Evolutionary conservation across 805 yeast species (phyloP).

Genomic region (Starmerella apicola): DNA sequence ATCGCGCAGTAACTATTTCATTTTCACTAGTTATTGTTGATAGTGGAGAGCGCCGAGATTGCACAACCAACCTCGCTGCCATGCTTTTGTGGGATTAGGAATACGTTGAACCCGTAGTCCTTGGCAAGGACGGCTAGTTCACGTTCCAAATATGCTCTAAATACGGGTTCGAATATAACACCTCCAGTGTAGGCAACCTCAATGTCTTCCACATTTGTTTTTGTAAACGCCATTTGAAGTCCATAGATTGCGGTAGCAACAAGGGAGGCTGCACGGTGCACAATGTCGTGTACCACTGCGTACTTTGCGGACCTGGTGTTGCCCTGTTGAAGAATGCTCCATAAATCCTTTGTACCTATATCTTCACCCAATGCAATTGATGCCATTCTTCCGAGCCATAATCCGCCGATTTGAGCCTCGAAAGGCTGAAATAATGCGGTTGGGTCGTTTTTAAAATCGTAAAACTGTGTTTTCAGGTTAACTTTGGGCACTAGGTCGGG

Average conservation of each 20-base stretch:
- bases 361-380: not conserved
- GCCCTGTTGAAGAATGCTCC: conserved; percentile 5
- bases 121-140: conserved; percentile 3
- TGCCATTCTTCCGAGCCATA: conserved; percentile 14
- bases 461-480: conserved; percentile 2
- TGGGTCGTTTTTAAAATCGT: conserved; percentile 8
- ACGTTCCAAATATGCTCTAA: conserved; percentile 7
- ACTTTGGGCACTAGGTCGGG: conserved; percentile 8
- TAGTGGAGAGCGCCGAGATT: conserved; percentile 7
- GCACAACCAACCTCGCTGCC: conserved; percentile 23
- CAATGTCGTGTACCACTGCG: conserved; percentile 11
- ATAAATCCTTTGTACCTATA: conserved; percentile 6
- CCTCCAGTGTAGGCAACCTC: conserved; percentile 21
- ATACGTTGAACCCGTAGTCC: conserved; percentile 3
- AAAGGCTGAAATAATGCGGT: conserved; percentile 17
- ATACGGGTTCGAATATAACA: conserved; percentile 16
- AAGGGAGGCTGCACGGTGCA: conserved; percentile 14
- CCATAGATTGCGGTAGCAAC: conserved; percentile 17
- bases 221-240: conserved; percentile 1
- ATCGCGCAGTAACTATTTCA: too few species aligned
- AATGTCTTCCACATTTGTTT: not conserved
- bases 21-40: too few species aligned
- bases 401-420: conserved; percentile 18
- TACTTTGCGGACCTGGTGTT: conserved; percentile 1
- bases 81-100: conserved; percentile 12